Percentiles rank a stretch among this genome's conserved stretches.
Conservation (phyloP, 163 green algal genomes). For the Volvox carteri region DNA sequence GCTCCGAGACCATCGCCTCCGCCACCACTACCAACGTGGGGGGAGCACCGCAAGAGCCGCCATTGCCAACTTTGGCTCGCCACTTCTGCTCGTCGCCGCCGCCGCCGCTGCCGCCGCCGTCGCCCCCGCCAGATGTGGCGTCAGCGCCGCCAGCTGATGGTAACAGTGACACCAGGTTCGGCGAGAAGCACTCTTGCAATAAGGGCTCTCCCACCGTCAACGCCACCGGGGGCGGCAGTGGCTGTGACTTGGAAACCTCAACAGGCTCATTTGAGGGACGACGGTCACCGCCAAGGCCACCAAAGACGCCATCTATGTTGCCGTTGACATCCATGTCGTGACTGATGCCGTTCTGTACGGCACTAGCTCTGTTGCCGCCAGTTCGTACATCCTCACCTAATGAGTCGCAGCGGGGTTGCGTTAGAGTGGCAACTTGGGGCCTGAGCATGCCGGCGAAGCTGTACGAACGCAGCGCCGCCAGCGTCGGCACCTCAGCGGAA, state of each 20-base stretch:
- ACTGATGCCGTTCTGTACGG: neutral
- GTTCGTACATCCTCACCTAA: neutral
- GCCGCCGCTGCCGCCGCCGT: no score
- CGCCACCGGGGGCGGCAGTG: no score
- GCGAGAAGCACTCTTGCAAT: no score
- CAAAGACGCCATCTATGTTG: neutral
- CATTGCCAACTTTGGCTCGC: no score
- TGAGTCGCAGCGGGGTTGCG: neutral
- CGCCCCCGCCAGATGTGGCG: neutral
- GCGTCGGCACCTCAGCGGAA: no score
- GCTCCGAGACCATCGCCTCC: neutral
- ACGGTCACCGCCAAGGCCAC: neutral
- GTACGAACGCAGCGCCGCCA: no score
- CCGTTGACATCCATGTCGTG: neutral
- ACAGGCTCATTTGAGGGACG: no score
- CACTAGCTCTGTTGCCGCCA: neutral
- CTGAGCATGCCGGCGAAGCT: neutral
- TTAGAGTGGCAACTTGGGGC: neutral
- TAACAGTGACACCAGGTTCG: no score
- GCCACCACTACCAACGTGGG: neutral
- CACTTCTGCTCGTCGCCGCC: no score
- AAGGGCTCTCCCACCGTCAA: no score
- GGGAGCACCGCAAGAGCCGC: no score
- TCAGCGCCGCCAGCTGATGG: neutral
- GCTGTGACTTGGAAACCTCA: no score